phyloP scores from a whole-genome alignment of 2,329 filamentous ascomycete genomes.

The Stagonosporopsis chrysanthemi region DNA sequence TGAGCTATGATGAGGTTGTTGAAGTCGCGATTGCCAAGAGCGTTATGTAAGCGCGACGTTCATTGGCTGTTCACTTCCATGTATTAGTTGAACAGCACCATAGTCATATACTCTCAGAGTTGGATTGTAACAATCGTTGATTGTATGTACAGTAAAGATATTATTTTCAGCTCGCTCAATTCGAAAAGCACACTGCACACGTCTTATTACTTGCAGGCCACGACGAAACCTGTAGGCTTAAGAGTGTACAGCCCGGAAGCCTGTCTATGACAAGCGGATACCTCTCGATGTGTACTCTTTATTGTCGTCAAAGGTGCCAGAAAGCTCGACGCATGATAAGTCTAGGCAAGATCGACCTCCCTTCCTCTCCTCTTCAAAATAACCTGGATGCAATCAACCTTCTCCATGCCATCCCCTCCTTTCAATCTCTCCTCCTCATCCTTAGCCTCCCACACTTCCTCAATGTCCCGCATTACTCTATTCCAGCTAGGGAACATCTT shows the following conservation, averaged over 20 bases:
- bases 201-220: neutral
- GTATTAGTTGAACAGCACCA: neutral
- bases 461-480: conserved; percentile 38
- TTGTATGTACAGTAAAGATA: no score
- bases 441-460: conserved; percentile 41
- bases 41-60: conserved; percentile 15
- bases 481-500: conserved; percentile 37
- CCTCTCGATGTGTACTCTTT: no score
- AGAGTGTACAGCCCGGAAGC: no score
- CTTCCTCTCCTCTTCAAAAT: conserved; percentile 34
- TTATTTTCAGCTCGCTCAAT: neutral
- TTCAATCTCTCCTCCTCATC: conserved; percentile 33
- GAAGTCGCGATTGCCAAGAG: conserved; percentile 11
- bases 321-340: neutral
- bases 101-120: neutral
- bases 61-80: neutral
- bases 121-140: neutral
- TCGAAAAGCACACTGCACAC: neutral
- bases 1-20: conserved; percentile 19
- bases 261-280: no score
- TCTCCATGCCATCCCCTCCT: conserved; percentile 36
- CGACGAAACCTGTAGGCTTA: no score
- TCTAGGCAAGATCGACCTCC: conserved; percentile 40
- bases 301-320: neutral
- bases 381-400: conserved; percentile 45